These are phyloP conservation scores for Kwoniella mangroviensis DNA, from an alignment of 768 basidiomycete species.

Conservation along the genomic window DNA sequence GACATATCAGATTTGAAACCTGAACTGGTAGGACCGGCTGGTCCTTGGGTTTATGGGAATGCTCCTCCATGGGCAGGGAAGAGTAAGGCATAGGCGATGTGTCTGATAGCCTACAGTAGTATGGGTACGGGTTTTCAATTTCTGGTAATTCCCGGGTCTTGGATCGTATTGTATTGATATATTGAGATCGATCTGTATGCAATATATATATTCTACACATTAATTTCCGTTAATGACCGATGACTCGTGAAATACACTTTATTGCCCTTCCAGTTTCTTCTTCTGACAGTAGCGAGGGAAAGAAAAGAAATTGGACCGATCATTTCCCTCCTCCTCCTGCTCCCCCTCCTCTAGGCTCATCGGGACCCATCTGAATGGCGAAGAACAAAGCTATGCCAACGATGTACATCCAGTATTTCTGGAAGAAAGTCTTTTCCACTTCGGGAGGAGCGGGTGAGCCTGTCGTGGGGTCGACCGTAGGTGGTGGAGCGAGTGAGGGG, in stretches of 20 bases:
- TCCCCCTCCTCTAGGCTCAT: conserved; percentile 24
- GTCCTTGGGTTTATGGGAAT: conserved; percentile 51
- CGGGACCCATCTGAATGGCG: conserved; percentile 32
- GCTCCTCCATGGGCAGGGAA: conserved; percentile 30
- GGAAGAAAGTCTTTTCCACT: conserved; percentile 77
- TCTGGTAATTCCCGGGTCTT: background rate
- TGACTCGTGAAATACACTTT: no score
- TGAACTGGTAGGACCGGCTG: conserved; percentile 54
- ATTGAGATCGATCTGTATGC: no score
- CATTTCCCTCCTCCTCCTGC: background rate
- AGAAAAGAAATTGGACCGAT: no score
- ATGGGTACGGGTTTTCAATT: background rate
- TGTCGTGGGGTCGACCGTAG: conserved; percentile 34
- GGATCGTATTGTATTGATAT: no score
- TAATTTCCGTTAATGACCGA: no score
- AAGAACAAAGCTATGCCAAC: conserved; percentile 64
- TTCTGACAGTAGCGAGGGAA: no score
- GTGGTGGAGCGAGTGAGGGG: conserved; percentile 31
- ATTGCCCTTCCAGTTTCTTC: no score
- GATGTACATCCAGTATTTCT: conserved; percentile 91
- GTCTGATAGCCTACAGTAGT: background rate
- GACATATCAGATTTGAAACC: conserved; percentile 52
- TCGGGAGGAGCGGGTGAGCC: conserved; percentile 55
- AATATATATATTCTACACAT: no score
- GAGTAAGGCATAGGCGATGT: background rate